Evolutionary conservation across 108 stramenopile genomes (phyloP).

Genomic region (Ochromonas danica): DNA sequence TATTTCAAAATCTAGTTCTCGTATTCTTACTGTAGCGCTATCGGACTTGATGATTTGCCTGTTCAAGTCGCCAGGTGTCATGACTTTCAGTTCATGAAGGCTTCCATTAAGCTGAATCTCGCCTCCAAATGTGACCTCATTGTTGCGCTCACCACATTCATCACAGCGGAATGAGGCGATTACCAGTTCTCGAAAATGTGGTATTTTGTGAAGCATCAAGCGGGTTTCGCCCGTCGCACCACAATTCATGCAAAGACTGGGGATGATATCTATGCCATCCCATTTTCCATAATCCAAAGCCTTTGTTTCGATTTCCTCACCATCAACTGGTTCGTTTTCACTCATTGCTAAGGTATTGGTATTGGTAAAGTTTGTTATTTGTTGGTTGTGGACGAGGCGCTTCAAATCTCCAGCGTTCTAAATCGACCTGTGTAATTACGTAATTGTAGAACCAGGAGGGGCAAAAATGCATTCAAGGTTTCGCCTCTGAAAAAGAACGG

Average conservation of each 20-base stretch:
- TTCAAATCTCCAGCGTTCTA: background rate
- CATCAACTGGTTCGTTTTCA: too few relatives aligned
- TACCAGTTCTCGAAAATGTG: constrained; percentile 74
- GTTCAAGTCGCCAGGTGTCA: constrained; percentile 59
- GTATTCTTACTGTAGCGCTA: constrained; percentile 62
- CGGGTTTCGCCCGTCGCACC: constrained; percentile 61
- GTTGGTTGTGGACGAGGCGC: background rate
- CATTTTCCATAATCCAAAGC: constrained; percentile 11
- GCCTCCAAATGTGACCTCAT: constrained; percentile 67
- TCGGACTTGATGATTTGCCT: constrained; percentile 74
- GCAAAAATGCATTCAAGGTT: too few relatives aligned
- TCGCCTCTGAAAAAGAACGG: too few relatives aligned
- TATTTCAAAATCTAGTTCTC: constrained; percentile 70
- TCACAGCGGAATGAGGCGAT: constrained; percentile 67
- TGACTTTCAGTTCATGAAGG: constrained; percentile 48
- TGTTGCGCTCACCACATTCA: constrained; percentile 56
- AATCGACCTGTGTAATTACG: too few relatives aligned
- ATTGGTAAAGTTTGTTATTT: background rate
- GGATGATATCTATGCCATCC: constrained; percentile 39
- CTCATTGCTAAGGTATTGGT: background rate
- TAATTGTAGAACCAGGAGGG: too few relatives aligned
- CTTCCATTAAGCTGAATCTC: constrained; percentile 68
- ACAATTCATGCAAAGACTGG: constrained; percentile 62
- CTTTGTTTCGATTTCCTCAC: background rate
- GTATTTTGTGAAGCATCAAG: constrained; percentile 69